A percentile compares a stretch with the other conserved stretches of the same genome.
Evolutionary conservation across 768 basidiomycete species (phyloP).

Genomic region (Suillus tomentosus): DNA sequence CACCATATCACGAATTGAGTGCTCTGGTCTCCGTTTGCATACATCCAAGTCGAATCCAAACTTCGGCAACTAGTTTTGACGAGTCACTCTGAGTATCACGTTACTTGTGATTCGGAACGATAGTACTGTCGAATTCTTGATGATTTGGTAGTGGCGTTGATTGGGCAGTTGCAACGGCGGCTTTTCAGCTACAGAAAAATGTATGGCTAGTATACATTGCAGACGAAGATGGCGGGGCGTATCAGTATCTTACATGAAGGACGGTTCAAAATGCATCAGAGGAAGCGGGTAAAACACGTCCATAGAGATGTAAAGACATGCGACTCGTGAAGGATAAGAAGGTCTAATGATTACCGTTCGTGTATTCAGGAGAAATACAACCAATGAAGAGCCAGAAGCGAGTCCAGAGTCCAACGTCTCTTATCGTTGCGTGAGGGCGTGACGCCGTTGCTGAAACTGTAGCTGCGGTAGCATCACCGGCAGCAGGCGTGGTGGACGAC

Average conservation of each 20-base stretch:
- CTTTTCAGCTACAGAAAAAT: no score
- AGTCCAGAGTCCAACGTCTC: not conserved
- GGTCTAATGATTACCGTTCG: not conserved
- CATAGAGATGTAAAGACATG: not conserved
- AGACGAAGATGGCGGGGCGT: no score
- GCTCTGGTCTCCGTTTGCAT: no score
- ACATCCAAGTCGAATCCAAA: no score
- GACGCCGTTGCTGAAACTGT: not conserved
- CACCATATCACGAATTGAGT: no score
- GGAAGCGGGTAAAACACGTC: not conserved
- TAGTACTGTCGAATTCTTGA: no score
- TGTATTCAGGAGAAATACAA: not conserved
- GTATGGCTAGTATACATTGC: not conserved
- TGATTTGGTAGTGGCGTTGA: no score
- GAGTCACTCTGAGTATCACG: no score
- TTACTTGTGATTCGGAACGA: no score
- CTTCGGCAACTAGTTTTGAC: no score
- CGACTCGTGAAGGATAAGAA: not conserved
- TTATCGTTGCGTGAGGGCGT: not conserved
- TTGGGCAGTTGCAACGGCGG: no score
- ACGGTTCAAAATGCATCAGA: not conserved
- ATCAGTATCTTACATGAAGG: not conserved
- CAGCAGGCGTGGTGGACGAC: not conserved
- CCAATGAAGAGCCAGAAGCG: not conserved
- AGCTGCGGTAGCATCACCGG: not conserved